Evolutionary conservation across 1,284 basidiomycete genomes (phyloP), one percentile per base, ranked within the genome.

Genomic region (Puccinia horiana): DNA sequence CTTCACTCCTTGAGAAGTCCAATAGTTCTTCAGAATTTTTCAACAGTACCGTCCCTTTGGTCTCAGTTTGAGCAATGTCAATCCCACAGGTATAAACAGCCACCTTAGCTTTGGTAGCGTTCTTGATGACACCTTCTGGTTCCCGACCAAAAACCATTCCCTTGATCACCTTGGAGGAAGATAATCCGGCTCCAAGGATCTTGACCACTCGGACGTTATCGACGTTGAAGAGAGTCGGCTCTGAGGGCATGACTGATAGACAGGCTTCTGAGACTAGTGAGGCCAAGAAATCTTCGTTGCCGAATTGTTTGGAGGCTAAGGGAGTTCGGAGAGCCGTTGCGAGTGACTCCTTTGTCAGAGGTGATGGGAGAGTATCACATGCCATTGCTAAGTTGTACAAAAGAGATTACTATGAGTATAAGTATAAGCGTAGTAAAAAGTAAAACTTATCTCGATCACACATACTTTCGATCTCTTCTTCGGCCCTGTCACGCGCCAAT

Each of bases 111-210:
- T 92, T 92, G 82, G 88, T 89, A 12, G 91, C 92, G 85, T 94
- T 93, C 89, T 95, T 95, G 84, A 97, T 88, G 89, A 61, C 85
- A 92, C 93, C 94, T 88, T 99, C 96, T 0, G 97, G 94, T 88
- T 97, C 94, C 56, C 96, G 90, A 67, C 94, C 94, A 85, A 99
- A 98, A 0, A 99, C 96, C 97, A 99, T 99, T 72, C 97, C 97
- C 84, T 93, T 91, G 8, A 99, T 92, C 14, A 99, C 96, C 84
- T 90, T 92, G 87, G 95, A 97, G 49, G 90, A 90, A 14, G 91
- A 88, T 26, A 99, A 88, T 85, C 91, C 93, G 69, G 96, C 94
- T 83, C 97, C 97, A 91, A 99, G 93, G 84, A 99, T 98, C 89
- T 99, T 99, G 86, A 99, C 97, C 26, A 99, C 96, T 29, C 96